Conservation (phyloP, 305 asterid genomes). For the Nicotiana rustica region DNA sequence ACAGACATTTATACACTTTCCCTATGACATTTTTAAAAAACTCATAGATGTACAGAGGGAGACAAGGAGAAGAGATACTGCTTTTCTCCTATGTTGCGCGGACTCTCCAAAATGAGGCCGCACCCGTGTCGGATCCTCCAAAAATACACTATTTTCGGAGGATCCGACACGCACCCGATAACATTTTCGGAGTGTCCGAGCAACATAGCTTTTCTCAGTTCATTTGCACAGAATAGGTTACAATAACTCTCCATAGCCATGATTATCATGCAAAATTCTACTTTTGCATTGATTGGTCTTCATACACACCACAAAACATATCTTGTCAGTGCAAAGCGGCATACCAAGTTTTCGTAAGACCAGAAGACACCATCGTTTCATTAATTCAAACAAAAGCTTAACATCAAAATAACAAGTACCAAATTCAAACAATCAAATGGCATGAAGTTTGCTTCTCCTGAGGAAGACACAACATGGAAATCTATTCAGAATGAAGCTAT, state of each 20-base stretch:
- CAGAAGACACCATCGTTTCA: slow-evolving; percentile 17
- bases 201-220: not conserved
- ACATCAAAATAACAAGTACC: slow-evolving; percentile 23
- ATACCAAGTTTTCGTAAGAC: not conserved
- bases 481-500: not conserved
- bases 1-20: not conserved
- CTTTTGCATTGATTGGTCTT: not conserved
- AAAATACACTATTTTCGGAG: no score
- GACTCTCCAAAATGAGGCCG: no score
- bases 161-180: no score
- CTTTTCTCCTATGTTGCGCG: no score
- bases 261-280: not conserved
- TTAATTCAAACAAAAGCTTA: not conserved
- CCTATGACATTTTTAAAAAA: not conserved
- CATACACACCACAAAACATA: not conserved
- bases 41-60: not conserved
- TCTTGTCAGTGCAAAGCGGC: slow-evolving; percentile 2
- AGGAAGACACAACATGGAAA: not conserved
- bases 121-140: no score
- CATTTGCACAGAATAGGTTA: not conserved
- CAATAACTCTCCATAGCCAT: not conserved
- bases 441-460: not conserved
- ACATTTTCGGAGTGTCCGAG: no score
- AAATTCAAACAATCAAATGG: slow-evolving; percentile 4
- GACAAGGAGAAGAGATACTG: not conserved